A percentile compares a stretch with the other conserved stretches of the same genome.
Evolutionary conservation across 2,329 filamentous ascomycete species (phyloP).

Genomic region (Purpureocillium takamizusanense): DNA sequence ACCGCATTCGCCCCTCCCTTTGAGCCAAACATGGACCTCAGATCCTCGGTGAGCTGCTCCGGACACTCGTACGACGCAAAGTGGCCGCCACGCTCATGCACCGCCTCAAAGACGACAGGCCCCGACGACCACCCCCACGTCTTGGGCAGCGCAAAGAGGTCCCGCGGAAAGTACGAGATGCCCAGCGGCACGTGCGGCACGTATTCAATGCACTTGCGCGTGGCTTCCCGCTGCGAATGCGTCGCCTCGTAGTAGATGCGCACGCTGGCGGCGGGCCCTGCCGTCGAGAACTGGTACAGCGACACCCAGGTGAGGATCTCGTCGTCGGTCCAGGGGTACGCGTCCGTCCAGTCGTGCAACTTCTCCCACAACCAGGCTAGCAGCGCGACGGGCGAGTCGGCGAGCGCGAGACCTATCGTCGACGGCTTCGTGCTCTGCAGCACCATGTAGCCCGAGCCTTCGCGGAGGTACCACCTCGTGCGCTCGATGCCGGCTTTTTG

Average conservation of each 20-base stretch:
- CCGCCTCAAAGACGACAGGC: conserved; percentile 46
- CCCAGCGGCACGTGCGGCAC: conserved; percentile 31
- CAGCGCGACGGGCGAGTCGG: conserved; percentile 60
- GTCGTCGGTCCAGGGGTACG: conserved; percentile 65
- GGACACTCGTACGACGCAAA: conserved; percentile 54
- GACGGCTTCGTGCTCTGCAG: conserved; percentile 57
- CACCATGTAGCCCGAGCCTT: conserved; percentile 33
- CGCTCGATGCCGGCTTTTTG: conserved; percentile 28
- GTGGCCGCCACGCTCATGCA: conserved; percentile 45
- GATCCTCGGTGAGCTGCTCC: conserved; percentile 39
- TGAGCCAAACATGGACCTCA: conserved; percentile 49
- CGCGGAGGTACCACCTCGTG: conserved; percentile 43
- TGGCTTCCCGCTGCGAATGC: conserved; percentile 24
- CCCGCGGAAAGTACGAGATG: conserved; percentile 47
- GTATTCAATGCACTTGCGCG: conserved; percentile 13
- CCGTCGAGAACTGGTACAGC: conserved; percentile 62
- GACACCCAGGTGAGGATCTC: conserved; percentile 68
- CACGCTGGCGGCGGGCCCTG: conserved; percentile 58
- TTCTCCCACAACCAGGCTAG: conserved; percentile 79
- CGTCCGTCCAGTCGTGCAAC: conserved; percentile 62
- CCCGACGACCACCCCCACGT: conserved; percentile 52
- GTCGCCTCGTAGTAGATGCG: conserved; percentile 64
- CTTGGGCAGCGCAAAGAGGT: conserved; percentile 43
- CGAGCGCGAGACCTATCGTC: conserved; percentile 60
- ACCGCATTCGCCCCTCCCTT: conserved; percentile 33